phyloP scores from a whole-genome alignment of 2,329 filamentous ascomycete genomes.

The Talaromyces pinophilus region DNA sequence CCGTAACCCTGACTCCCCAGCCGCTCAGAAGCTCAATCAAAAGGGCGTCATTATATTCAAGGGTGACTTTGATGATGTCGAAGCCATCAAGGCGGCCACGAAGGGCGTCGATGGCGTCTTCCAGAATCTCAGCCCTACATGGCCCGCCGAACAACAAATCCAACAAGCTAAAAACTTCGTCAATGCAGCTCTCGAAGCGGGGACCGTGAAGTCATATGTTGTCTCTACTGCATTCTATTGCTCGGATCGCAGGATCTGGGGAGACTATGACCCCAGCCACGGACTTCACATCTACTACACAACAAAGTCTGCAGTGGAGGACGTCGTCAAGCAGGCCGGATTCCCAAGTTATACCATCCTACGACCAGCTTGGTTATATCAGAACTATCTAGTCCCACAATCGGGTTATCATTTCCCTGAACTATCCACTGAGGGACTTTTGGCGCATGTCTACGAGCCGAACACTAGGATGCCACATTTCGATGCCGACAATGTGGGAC shows the following conservation, averaged over 20 bases:
- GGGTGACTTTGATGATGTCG: not conserved
- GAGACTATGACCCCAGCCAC: not conserved
- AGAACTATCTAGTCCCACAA: not conserved
- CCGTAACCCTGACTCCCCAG: not conserved
- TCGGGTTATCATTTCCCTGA: not conserved
- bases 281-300: not conserved
- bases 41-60: not conserved
- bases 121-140: not conserved
- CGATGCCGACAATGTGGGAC: not conserved
- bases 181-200: not conserved
- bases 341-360: not conserved
- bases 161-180: not conserved
- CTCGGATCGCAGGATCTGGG: not conserved
- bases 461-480: slow-evolving; percentile 3
- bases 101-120: not conserved
- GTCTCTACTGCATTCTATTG: not conserved
- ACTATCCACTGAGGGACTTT: not conserved
- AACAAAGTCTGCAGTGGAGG: not conserved
- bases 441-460: not conserved
- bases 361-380: not conserved
- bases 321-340: not conserved
- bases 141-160: not conserved
- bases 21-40: not conserved
- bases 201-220: not conserved
- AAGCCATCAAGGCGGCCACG: not conserved